Evolutionary conservation across 805 yeast species (phyloP), one percentile per base, ranked within the genome.

Genomic region (Spathaspora hagerdaliae): DNA sequence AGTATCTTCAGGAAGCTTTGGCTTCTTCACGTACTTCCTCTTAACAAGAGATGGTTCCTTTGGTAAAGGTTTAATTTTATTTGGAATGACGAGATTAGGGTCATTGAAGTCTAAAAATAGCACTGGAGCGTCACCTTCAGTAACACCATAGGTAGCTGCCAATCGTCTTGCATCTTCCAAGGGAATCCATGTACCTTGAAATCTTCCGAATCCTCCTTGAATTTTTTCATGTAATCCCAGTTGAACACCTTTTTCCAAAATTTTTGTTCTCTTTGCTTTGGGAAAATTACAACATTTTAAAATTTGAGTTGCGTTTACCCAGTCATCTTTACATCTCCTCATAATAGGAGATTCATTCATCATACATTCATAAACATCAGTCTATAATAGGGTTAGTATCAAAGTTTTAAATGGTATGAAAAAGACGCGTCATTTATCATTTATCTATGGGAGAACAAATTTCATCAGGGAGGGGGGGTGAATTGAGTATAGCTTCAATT

Each of bases 131-230:
- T 59, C 52, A 36, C 67, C 74, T 3, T 69, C 61, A 2, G 69
- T 55, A 11, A 71, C 61, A 5, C 71, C 71, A 51, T 71, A 69
- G 38, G 58, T 65, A n/a, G 58, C 56, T 7, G 77, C 76, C 45
- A 71, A 58, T 39, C 61, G 54, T 41, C 59, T 67, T 1, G 96
- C 97, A 41, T 87, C 79, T 6, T 75, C 81, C 50, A 87, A 65
- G 0, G 97, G 97, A 7, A 91, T 91, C 97, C 97, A 91, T 2
- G 97, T 91, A 13, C 97, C 97, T 64, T 92, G 98, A 64, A 90
- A 92, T 59, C 91, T 84, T 44, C 98, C 98, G 61, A 90, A 91
- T 2, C 98, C 98, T 50, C 98, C 98, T 64, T 91, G 98, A 19
- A 91, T 89, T 63, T 92, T 92, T 58, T 91, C 97, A 62, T 91